phyloP scores from a whole-genome alignment of 768 basidiomycete genomes.

The Pilatotrama ljubarskyi region DNA sequence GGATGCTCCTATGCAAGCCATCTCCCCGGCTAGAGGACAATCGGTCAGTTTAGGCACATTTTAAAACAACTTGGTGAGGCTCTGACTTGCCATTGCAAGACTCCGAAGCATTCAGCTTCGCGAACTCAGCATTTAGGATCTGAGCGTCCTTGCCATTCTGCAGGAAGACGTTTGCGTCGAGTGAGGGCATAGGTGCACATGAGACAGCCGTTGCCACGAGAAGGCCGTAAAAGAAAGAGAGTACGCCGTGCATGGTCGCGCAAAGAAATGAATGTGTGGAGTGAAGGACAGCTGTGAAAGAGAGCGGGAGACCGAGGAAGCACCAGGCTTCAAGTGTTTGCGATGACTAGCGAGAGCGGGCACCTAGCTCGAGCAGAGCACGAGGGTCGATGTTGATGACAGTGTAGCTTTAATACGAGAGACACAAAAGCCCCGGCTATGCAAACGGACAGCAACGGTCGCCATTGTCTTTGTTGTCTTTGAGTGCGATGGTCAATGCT shows the following conservation, averaged over 20 bases:
- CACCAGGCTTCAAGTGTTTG: conserved; percentile 29
- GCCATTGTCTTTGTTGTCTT: conserved; percentile 18
- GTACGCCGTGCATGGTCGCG: not conserved
- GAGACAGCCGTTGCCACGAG: not conserved
- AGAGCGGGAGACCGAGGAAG: conserved; percentile 21
- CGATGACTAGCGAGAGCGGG: conserved; percentile 1
- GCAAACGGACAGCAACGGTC: not conserved
- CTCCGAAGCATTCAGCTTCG: conserved; percentile 40
- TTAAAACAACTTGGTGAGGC: not conserved
- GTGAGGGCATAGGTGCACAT: conserved; percentile 23
- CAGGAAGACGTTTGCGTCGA: conserved; percentile 44
- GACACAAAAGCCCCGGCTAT: conserved; percentile 3
- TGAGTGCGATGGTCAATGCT: not conserved
- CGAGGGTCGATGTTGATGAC: not conserved
- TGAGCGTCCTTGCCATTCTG: conserved; percentile 54
- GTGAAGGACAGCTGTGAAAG: conserved; percentile 11
- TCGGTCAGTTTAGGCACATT: not conserved
- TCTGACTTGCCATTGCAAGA: conserved; percentile 45
- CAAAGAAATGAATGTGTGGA: not conserved
- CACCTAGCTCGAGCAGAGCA: conserved; percentile 16
- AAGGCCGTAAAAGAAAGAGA: conserved; percentile 1
- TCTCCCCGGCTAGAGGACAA: conserved; percentile 38
- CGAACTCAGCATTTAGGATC: conserved; percentile 49
- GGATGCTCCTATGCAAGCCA: conserved; percentile 45
- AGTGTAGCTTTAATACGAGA: not conserved